Percentiles rank a stretch among this genome's conserved stretches.
phyloP scores from a whole-genome alignment of 768 basidiomycete species.

The Tylopilus sp. region DNA sequence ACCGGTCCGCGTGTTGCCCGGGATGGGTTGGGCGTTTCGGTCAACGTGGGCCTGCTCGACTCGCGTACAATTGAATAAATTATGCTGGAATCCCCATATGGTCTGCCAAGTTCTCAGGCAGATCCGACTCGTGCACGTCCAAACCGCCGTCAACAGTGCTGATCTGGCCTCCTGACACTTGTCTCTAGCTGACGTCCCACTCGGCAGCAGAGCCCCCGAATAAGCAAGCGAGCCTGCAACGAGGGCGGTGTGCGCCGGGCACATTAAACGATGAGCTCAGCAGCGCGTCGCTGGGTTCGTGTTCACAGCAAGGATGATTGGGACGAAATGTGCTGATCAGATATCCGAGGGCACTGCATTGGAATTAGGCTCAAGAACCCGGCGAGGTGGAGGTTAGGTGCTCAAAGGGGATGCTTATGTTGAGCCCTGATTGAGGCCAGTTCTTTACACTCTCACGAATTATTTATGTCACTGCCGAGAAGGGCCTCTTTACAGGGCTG shows the following conservation, averaged over 20 bases:
- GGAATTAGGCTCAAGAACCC: conserved; percentile 34
- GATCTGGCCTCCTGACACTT: conserved; percentile 16
- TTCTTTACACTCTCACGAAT: conserved; percentile 31
- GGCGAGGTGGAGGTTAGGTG: conserved; percentile 9
- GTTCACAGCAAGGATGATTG: conserved; percentile 27
- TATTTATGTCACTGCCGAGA: conserved; percentile 37
- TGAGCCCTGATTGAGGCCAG: conserved; percentile 25
- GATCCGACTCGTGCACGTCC: conserved; percentile 24
- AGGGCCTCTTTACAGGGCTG: conserved; percentile 32
- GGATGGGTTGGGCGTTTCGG: conserved; percentile 15
- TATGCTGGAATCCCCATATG: conserved; percentile 14
- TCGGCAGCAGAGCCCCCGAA: conserved; percentile 8
- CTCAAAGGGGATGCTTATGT: conserved; percentile 21
- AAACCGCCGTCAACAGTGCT: conserved; percentile 15
- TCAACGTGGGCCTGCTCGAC: conserved; percentile 14
- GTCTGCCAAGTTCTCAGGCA: conserved; percentile 26
- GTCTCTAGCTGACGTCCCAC: conserved; percentile 17
- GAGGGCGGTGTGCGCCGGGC: conserved; percentile 7
- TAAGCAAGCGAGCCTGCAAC: conserved; percentile 1
- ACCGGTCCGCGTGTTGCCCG: conserved; percentile 6
- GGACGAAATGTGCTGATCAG: conserved; percentile 28
- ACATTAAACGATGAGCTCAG: conserved; percentile 2
- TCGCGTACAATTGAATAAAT: too few relatives aligned
- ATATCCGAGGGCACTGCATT: conserved; percentile 38
- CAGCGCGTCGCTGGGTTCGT: conserved; percentile 25